Percentiles rank a stretch among this genome's conserved stretches.
Evolutionary conservation across 2,329 filamentous ascomycete genomes (phyloP).

Genomic region (Aaosphaeria arxii): DNA sequence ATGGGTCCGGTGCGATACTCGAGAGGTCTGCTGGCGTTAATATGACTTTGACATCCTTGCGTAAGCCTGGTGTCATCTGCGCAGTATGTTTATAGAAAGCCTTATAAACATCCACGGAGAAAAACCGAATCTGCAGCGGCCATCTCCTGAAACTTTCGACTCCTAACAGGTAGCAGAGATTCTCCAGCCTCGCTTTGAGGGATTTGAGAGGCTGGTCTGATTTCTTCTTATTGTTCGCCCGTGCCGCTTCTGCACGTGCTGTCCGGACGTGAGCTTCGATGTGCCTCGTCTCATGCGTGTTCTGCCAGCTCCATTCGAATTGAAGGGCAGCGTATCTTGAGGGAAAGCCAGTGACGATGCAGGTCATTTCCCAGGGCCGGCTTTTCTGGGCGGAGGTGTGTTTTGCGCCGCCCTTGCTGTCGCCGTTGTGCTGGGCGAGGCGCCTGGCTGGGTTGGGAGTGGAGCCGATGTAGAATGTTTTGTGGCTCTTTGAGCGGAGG

Average conservation of each 20-base stretch:
- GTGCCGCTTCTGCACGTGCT: conserved; percentile 32
- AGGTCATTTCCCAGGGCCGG: conserved; percentile 79
- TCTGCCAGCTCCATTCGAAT: conserved; percentile 96
- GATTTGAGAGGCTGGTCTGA: conserved; percentile 51
- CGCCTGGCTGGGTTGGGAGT: conserved; percentile 85
- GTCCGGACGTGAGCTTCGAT: conserved; percentile 53
- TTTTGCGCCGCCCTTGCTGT: conserved; percentile 74
- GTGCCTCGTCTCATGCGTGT: conserved; percentile 77
- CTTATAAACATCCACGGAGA: conserved; percentile 64
- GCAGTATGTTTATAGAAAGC: conserved; percentile 61
- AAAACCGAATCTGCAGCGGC: conserved; percentile 81
- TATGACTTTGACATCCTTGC: conserved; percentile 23
- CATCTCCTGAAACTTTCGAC: conserved; percentile 77
- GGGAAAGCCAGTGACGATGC: conserved; percentile 83
- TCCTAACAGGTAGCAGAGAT: conserved; percentile 75
- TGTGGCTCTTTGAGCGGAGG: conserved; percentile 74
- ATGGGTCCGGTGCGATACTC: conserved; percentile 12
- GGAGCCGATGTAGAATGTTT: conserved; percentile 81
- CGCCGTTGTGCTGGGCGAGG: conserved; percentile 88
- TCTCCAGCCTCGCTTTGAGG: conserved; percentile 69
- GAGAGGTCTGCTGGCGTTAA: conserved; percentile 28
- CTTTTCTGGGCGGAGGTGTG: conserved; percentile 66
- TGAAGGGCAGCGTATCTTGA: conserved; percentile 84
- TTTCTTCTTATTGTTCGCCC: conserved; percentile 39
- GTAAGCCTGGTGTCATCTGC: conserved; percentile 21